Evolutionary conservation across 2,329 filamentous ascomycete genomes (phyloP).

Genomic region (Leptoxyphium fumago): DNA sequence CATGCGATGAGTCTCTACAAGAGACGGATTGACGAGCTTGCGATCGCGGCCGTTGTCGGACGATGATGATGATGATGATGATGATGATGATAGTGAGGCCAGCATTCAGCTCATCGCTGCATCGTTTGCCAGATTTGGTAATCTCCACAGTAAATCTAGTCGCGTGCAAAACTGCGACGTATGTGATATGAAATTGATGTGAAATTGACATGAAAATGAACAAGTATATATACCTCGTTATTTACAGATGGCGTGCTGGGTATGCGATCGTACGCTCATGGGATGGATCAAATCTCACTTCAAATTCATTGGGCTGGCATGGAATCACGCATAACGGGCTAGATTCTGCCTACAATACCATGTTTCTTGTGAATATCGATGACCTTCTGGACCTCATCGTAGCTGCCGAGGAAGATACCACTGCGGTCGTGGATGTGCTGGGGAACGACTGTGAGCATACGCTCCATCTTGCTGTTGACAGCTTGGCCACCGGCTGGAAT

Average conservation of each 20-base stretch:
- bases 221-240: no score
- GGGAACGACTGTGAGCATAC: slow-evolving; percentile 79
- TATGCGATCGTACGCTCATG: no score
- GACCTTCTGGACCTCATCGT: slow-evolving; percentile 90
- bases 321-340: not conserved
- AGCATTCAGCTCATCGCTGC: no score
- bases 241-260: no score
- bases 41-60: slow-evolving; percentile 50
- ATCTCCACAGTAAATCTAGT: no score
- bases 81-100: slow-evolving; percentile 9
- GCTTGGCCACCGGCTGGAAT: slow-evolving; percentile 72
- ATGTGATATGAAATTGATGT: no score
- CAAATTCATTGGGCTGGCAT: no score
- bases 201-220: no score
- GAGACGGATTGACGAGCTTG: slow-evolving; percentile 54
- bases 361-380: slow-evolving; percentile 62
- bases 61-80: slow-evolving; percentile 13
- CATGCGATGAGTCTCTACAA: slow-evolving; percentile 71
- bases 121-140: no score
- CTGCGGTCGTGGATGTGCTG: slow-evolving; percentile 90
- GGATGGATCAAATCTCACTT: no score
- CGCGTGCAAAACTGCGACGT: no score
- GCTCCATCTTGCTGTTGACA: slow-evolving; percentile 75
- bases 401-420: slow-evolving; percentile 91
- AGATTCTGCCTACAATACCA: slow-evolving; percentile 5